These are phyloP conservation scores for Abelmoschus esculentus DNA, from an alignment of 345 rosid genomes.

Conservation along the genomic window DNA sequence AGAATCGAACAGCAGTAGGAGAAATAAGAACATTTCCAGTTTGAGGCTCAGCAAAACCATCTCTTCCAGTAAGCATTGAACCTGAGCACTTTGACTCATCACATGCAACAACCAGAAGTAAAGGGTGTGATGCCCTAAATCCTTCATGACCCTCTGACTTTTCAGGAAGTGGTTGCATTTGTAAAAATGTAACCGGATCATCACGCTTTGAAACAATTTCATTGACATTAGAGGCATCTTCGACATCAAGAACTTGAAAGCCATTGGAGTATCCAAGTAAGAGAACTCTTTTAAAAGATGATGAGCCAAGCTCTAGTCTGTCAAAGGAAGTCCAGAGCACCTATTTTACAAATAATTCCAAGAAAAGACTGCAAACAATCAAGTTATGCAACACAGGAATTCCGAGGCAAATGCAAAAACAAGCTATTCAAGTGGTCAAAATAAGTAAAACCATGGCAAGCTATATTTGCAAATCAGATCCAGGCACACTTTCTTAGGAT, in stretches of 20 bases:
- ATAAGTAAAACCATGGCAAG: background rate
- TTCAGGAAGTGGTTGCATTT: conserved; percentile 82
- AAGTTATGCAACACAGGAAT: background rate
- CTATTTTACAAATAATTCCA: conserved; percentile 34
- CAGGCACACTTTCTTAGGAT: background rate
- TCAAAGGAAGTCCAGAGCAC: conserved; percentile 92
- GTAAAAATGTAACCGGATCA: conserved; percentile 78
- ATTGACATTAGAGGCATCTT: conserved; percentile 63
- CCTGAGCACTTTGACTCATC: conserved; percentile 60
- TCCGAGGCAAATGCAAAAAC: background rate
- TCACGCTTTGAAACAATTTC: conserved; percentile 80
- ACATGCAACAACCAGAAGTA: conserved; percentile 81
- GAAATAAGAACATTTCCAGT: conserved; percentile 40
- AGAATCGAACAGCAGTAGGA: conserved; percentile 79
- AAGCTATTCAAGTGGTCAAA: background rate
- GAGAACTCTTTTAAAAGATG: conserved; percentile 58
- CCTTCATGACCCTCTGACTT: conserved; percentile 63
- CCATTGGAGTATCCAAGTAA: conserved; percentile 89
- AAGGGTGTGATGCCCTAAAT: conserved; percentile 79
- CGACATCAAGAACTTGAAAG: conserved; percentile 88
- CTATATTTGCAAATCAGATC: background rate
- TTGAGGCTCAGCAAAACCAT: conserved; percentile 50
- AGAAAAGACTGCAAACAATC: conserved; percentile 4
- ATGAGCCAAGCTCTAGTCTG: conserved; percentile 51
- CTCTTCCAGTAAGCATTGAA: conserved; percentile 40